Base-by-base conservation (phyloP, 345 rosid genomes). In the Lepidium africanum region DNA sequence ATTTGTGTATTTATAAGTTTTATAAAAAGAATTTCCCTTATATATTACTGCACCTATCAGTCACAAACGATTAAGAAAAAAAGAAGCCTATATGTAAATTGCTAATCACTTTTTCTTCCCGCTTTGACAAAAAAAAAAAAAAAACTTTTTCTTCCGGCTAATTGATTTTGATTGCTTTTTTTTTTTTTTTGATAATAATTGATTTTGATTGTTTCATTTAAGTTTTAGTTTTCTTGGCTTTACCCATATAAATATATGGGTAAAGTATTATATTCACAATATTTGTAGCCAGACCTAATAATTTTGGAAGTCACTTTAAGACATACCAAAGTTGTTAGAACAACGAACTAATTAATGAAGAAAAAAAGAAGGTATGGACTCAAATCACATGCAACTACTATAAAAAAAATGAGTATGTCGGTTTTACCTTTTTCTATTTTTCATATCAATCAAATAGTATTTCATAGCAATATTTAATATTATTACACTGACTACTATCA, bases 341-440 rank as follows among this genome's bases (percentile, higher is more conserved):
- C 11, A 53, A 25, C 63, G 32, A 53, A 63, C 15, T 71, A 23
- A 53, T 30, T 30, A 30, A 35, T 23, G 63, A 54, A 62, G 51
- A 15, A 8, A 57, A 62, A 55, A 55, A 4, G 59, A 72, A 38
- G 25, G 63, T 63, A 38, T 37, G 41, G 70, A 63, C 53, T 37
- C 36, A 17, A 54, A 46, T 55, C 65, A 72, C 70, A 63, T 72
- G 76, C 64, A 15, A 63, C 58, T 36, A 63, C 63, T 4, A 63
- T 55, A 16, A 39, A 25, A 12, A 67, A 45, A 46, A 69, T 45
- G 65, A 63, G 70, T 63, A 36, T 63, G 58, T 72, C 76, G 64
- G 46, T 56, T 55, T 27, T 49, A 13, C 58, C 36, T 72, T 72
- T 30, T 71, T 15, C 12, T 14, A 36, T 27, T 2, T 53, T 23